Evolutionary conservation across 495 filamentous ascomycete species (phyloP).

Genomic region (Penicillium tannophilum): DNA sequence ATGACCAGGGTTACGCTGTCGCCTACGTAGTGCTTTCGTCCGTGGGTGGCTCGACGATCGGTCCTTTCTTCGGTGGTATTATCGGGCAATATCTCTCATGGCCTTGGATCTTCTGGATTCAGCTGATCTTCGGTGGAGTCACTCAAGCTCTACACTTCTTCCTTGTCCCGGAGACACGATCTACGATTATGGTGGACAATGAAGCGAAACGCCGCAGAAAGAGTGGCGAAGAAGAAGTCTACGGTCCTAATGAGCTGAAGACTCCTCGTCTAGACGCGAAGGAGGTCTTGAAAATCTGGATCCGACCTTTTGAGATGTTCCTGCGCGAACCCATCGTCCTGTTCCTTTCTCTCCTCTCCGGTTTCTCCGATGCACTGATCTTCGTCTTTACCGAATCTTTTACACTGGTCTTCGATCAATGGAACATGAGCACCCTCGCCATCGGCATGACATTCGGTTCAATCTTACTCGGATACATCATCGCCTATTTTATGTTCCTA

Average conservation of each 20-base stretch:
- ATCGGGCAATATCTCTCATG: constrained; percentile 65
- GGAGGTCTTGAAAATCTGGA: constrained; percentile 63
- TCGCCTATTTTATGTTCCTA: constrained; percentile 65
- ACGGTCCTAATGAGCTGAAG: constrained; percentile 64
- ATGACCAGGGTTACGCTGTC: constrained; percentile 66
- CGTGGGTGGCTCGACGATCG: constrained; percentile 73
- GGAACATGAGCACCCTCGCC: constrained; percentile 57
- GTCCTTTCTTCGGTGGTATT: constrained; percentile 80
- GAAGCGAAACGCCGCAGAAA: constrained; percentile 67
- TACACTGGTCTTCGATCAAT: constrained; percentile 63
- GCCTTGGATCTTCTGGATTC: constrained; percentile 82
- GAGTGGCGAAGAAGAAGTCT: constrained; percentile 60
- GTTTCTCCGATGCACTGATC: constrained; percentile 79
- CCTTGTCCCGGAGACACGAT: constrained; percentile 68
- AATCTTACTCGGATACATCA: constrained; percentile 64
- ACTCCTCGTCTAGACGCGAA: constrained; percentile 50
- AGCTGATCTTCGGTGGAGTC: constrained; percentile 70
- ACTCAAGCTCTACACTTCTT: constrained; percentile 68
- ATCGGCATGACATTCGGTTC: constrained; percentile 65
- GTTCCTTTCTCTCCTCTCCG: constrained; percentile 68
- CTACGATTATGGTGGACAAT: constrained; percentile 65
- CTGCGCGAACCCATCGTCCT: constrained; percentile 75
- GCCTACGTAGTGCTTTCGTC: constrained; percentile 77
- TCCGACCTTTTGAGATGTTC: constrained; percentile 78
- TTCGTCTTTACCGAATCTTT: constrained; percentile 78